These are phyloP conservation scores for Diphasiastrum complanatum DNA, from an alignment of 83 land plant genomes.

Conservation along the genomic window DNA sequence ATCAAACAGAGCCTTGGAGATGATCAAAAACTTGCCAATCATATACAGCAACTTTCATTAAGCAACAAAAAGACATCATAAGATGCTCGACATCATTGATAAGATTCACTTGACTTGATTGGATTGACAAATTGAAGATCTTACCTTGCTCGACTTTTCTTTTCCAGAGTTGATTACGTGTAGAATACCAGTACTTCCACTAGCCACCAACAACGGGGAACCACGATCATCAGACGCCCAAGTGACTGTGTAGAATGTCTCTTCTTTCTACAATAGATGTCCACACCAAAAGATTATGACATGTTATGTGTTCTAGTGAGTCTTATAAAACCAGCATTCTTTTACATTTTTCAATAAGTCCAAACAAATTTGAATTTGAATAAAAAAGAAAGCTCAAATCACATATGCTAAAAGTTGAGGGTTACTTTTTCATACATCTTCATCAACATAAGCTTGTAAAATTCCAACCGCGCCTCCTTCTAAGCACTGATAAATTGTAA, in stretches of 20 bases:
- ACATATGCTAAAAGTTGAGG: neutral
- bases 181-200: conserved; percentile 86
- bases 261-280: conserved; percentile 58
- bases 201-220: conserved; percentile 59
- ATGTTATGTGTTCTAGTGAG: no score
- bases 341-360: no score
- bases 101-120: no score
- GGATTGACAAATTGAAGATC: neutral
- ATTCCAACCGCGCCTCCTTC: conserved; percentile 80
- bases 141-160: conserved; percentile 72
- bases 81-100: no score
- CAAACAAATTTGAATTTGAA: neutral
- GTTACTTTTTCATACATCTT: conserved; percentile 73
- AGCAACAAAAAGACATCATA: conserved; percentile 4
- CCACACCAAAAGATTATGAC: neutral
- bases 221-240: conserved; percentile 83
- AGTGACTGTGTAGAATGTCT: conserved; percentile 85
- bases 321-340: no score
- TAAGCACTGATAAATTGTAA: conserved; percentile 82
- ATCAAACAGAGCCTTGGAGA: no score
- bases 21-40: no score
- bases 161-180: conserved; percentile 69
- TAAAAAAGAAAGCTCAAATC: neutral
- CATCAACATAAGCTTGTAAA: conserved; percentile 78
- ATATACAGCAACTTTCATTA: conserved; percentile 1